These are phyloP conservation scores for Cryphonectria carpinicola DNA, from an alignment of 2,329 filamentous ascomycete genomes.

Conservation along the genomic window DNA sequence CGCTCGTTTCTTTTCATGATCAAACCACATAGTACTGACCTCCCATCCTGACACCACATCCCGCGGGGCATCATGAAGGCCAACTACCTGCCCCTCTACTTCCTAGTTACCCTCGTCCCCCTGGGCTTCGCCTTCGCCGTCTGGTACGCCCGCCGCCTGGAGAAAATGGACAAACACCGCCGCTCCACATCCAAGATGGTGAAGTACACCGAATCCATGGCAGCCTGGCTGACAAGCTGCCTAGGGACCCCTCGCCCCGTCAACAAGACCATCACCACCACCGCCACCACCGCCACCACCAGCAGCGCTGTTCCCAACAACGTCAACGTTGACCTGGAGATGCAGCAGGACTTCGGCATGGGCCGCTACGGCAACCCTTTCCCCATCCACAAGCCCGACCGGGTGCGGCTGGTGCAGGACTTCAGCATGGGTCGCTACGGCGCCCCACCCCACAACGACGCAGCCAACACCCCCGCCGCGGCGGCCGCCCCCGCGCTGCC, in stretches of 20 bases:
- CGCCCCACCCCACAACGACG: too few species aligned
- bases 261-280: not conserved
- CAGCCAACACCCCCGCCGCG: not conserved
- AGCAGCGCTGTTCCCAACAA: not conserved
- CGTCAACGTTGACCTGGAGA: not conserved
- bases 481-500: too few species aligned
- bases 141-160: slow-evolving; percentile 2
- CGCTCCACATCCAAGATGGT: not conserved
- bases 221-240: not conserved
- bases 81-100: slow-evolving; percentile 23
- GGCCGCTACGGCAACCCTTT: not conserved
- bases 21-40: not conserved
- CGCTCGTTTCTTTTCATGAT: too few species aligned
- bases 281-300: not conserved
- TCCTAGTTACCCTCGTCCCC: slow-evolving; percentile 19
- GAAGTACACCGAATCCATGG: not conserved
- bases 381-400: not conserved
- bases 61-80: not conserved
- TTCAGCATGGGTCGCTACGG: not conserved
- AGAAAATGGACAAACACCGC: not conserved
- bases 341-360: not conserved
- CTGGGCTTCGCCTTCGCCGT: slow-evolving; percentile 16
- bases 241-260: not conserved
- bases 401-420: slow-evolving; percentile 1
- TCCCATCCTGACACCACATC: not conserved